Evolutionary conservation across 306 rosid species (phyloP).

Genomic region (Carpinus fangiana): DNA sequence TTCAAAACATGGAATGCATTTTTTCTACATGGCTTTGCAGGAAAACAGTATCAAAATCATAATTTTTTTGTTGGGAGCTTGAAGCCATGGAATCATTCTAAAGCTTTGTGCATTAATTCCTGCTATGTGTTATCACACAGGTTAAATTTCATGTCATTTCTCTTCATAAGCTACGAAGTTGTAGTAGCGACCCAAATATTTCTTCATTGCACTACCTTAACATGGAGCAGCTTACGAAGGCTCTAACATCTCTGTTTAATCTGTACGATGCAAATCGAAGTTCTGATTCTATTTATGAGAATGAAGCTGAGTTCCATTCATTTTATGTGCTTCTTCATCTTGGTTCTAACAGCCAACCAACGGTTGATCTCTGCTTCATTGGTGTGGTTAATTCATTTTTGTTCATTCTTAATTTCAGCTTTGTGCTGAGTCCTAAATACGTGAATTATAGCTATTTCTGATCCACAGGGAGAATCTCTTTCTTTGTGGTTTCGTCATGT

Average conservation of each 20-base stretch:
- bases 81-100: conserved; percentile 1
- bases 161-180: conserved; percentile 58
- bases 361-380: conserved; percentile 52
- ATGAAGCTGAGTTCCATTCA: conserved; percentile 86
- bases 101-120: not conserved
- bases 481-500: conserved; percentile 72
- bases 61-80: conserved; percentile 11
- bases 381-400: conserved; percentile 24
- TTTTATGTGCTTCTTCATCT: conserved; percentile 88
- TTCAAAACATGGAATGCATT: not conserved
- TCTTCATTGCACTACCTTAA: conserved; percentile 80
- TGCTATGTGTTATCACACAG: conserved; percentile 38
- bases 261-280: conserved; percentile 62
- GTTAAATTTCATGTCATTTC: conserved; percentile 82
- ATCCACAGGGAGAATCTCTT: conserved; percentile 78
- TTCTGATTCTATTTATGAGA: conserved; percentile 45
- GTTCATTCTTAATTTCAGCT: conserved; percentile 21
- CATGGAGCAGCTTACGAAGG: conserved; percentile 86
- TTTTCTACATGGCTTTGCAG: not conserved
- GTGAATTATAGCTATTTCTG: conserved; percentile 38
- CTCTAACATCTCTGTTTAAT: conserved; percentile 64
- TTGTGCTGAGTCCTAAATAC: conserved; percentile 27
- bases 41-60: not conserved
- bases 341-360: conserved; percentile 60
- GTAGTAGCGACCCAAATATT: conserved; percentile 48